Conservation (phyloP, 345 rosid genomes). For the Brassica rapa region DNA sequence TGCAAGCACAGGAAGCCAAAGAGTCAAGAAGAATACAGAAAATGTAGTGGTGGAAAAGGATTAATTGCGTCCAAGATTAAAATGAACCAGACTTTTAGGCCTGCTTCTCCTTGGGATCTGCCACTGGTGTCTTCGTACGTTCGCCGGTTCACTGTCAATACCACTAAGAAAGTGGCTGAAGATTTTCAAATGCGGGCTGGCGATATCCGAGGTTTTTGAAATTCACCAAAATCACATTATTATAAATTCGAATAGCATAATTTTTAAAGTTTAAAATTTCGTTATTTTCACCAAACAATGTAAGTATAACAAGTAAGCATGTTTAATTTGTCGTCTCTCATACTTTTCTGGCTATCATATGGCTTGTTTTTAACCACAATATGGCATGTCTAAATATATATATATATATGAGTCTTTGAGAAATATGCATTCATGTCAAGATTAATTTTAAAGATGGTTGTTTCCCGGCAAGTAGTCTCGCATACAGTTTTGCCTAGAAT, state of each 20-base stretch:
- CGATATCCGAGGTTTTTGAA: slow-evolving; percentile 13
- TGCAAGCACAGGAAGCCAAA: slow-evolving; percentile 65
- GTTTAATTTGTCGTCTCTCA: neutral
- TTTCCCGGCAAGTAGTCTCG: neutral
- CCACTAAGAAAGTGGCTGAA: slow-evolving; percentile 58
- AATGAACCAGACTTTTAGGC: slow-evolving; percentile 70
- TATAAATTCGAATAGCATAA: neutral
- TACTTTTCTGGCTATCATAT: neutral
- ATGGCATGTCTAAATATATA: neutral
- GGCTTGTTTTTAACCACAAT: no score
- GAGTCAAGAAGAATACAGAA: slow-evolving; percentile 62
- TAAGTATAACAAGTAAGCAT: neutral
- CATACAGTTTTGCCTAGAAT: neutral
- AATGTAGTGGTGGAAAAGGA: slow-evolving; percentile 71
- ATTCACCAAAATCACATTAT: neutral
- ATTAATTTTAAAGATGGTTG: neutral
- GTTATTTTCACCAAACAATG: neutral
- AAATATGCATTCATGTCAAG: neutral
- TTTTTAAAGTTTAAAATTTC: no score
- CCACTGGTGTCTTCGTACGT: slow-evolving; percentile 87
- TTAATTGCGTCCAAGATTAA: slow-evolving; percentile 64
- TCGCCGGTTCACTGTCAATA: slow-evolving; percentile 59
- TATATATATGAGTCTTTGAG: neutral
- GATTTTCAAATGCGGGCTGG: slow-evolving; percentile 40
- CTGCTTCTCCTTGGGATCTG: slow-evolving; percentile 58